Evolutionary conservation across 371 early-diverging fungal genomes (phyloP), one percentile per base, ranked within the genome.

Genomic region (Gilbertella persicaria): DNA sequence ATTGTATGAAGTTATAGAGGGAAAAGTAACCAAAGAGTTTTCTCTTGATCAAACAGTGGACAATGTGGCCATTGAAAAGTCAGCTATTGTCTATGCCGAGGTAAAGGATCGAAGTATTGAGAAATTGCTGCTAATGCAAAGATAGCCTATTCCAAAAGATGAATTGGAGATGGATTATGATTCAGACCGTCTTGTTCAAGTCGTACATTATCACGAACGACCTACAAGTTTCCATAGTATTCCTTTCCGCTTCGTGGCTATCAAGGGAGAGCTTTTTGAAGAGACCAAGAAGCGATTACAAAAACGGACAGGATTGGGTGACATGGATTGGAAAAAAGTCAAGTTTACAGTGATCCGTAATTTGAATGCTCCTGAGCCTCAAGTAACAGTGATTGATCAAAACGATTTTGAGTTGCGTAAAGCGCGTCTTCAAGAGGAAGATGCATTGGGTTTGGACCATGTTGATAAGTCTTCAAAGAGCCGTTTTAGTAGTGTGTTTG

Each of bases 291-390:
- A 75, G 53, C 73, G 95, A 26, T 66, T 97, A 33, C 85, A 83
- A 45, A 71, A 69, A 49, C 73, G 88, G 37, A 71, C 90, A 7
- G 93, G 92, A 0, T 75, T 91, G 69, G 78, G 71, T 48, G 94
- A 94, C 42, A 95, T 92, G 78, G 96, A 95, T 24, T 89, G 91
- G 71, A 77, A 78, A 20, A 92, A 91, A 60, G 80, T 91, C 50
- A 91, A 88, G 60, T 73, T 86, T 45, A 70, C 75, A 3, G 50
- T 82, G 23, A 59, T 86, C 1, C 55, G 50, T 47, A 60, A 60
- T 40, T 14, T 65, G 12, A 38, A 26, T 41, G 61, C 60, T 7
- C 30, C 58, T 13, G 56, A 56, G 23, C 59, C 71, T 25, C 20
- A 39, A n/a, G 58, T 69, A 17, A 66, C 58, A 10, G 62, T 65